A percentile compares a stretch with the other conserved stretches of the same genome.
phyloP scores from a whole-genome alignment of 768 basidiomycete species.

The Omphalotus guepiniiformis region DNA sequence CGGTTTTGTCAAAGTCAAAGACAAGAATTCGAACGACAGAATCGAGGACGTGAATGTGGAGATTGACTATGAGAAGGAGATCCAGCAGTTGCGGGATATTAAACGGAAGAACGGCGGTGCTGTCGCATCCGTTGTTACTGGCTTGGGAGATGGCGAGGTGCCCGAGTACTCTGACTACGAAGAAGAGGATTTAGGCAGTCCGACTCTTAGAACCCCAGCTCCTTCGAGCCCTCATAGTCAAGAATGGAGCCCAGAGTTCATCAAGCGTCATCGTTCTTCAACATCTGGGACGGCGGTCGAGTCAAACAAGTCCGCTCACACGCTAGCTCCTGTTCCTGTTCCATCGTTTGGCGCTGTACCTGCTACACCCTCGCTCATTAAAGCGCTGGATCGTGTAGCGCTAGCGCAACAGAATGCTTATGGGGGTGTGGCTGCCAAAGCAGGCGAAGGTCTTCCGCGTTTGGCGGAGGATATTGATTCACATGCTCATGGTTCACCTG shows the following conservation, averaged over 20 bases:
- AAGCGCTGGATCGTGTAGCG: slow-evolving; percentile 56
- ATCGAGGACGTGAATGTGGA: slow-evolving; percentile 13
- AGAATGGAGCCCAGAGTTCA: slow-evolving; percentile 49
- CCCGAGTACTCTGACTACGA: slow-evolving; percentile 48
- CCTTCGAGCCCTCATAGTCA: not conserved
- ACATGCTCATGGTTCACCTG: not conserved
- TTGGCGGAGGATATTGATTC: not conserved
- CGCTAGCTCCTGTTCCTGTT: not conserved
- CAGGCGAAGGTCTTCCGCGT: not conserved
- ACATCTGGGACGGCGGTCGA: slow-evolving; percentile 11
- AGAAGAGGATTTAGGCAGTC: slow-evolving; percentile 30
- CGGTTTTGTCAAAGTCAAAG: too few relatives aligned
- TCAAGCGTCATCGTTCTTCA: slow-evolving; percentile 27
- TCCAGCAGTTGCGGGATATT: slow-evolving; percentile 31
- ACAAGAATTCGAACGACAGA: too few relatives aligned
- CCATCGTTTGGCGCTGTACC: slow-evolving; percentile 41
- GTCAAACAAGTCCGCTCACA: slow-evolving; percentile 10
- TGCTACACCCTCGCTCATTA: slow-evolving; percentile 61
- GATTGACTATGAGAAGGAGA: slow-evolving; percentile 38
- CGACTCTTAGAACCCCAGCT: slow-evolving; percentile 5
- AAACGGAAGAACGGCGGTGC: slow-evolving; percentile 13
- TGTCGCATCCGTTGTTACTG: slow-evolving; percentile 9
- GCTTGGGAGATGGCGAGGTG: slow-evolving; percentile 20
- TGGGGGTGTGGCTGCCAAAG: slow-evolving; percentile 3
- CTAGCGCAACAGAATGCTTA: slow-evolving; percentile 54